phyloP scores from a whole-genome alignment of 768 basidiomycete genomes.

The Hygrophorus russula region DNA sequence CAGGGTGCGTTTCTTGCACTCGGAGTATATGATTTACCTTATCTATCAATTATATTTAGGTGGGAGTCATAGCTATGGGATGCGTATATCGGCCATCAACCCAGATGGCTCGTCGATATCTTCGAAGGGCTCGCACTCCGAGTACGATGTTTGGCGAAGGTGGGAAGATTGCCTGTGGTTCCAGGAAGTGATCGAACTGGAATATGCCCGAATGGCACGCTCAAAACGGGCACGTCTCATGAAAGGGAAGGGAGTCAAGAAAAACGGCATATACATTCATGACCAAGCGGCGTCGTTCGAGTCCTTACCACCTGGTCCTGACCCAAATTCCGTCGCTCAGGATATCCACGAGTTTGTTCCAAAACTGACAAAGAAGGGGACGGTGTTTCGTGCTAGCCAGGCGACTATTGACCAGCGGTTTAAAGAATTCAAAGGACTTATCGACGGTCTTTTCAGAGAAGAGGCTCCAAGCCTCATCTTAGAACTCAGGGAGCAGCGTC shows the following conservation, averaged over 20 bases:
- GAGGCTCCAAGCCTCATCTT: slow-evolving; percentile 54
- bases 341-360: slow-evolving; percentile 61
- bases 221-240: slow-evolving; percentile 57
- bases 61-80: slow-evolving; percentile 44
- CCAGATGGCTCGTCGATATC: slow-evolving; percentile 23
- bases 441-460: slow-evolving; percentile 46
- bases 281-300: slow-evolving; percentile 78
- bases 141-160: slow-evolving; percentile 67
- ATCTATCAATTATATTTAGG: slow-evolving; percentile 27
- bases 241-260: slow-evolving; percentile 69
- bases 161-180: slow-evolving; percentile 82
- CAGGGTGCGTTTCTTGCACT: slow-evolving; percentile 26
- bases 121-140: slow-evolving; percentile 24
- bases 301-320: slow-evolving; percentile 75
- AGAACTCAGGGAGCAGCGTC: slow-evolving; percentile 47
- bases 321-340: slow-evolving; percentile 60
- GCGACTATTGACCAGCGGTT: slow-evolving; percentile 55
- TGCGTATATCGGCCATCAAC: slow-evolving; percentile 42
- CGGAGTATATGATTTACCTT: slow-evolving; percentile 3
- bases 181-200: slow-evolving; percentile 56
- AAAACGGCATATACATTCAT: slow-evolving; percentile 56
- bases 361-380: slow-evolving; percentile 57
- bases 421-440: slow-evolving; percentile 45
- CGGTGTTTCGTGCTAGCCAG: slow-evolving; percentile 61
- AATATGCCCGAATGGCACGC: slow-evolving; percentile 52